phyloP scores from a whole-genome alignment of 176 grass and related monocot species.

The Triticum monococcum region DNA sequence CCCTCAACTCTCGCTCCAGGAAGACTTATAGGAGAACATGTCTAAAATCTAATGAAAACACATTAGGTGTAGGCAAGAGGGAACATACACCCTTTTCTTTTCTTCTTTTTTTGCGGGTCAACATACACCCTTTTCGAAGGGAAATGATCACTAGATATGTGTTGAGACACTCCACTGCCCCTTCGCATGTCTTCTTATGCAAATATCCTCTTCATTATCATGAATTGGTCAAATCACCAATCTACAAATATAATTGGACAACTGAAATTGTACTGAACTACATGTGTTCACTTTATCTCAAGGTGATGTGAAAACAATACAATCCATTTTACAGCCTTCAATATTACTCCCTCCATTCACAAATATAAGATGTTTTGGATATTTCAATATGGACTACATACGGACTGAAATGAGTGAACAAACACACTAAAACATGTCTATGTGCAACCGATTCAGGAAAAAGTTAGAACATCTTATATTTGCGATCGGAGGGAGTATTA shows the following conservation, averaged over 20 bases:
- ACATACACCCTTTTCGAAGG: background rate
- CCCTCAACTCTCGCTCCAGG: background rate
- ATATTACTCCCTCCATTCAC: background rate
- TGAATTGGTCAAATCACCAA: conserved; percentile 5
- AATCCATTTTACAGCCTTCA: background rate
- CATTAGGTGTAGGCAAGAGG: background rate
- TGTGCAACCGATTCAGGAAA: too few relatives aligned
- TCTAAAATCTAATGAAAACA: background rate
- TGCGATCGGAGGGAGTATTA: background rate
- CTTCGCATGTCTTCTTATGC: background rate
- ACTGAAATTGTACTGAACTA: background rate
- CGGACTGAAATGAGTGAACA: too few relatives aligned
- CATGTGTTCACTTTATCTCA: background rate
- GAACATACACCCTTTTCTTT: background rate
- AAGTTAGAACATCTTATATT: too few relatives aligned
- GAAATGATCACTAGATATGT: background rate
- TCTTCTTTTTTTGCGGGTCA: background rate
- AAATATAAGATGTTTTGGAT: too few relatives aligned
- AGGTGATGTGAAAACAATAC: conserved; percentile 3
- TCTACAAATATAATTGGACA: conserved; percentile 7
- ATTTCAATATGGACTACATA: too few relatives aligned
- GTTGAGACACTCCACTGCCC: background rate
- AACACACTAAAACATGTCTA: too few relatives aligned
- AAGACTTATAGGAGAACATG: background rate
- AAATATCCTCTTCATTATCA: background rate